Percentiles rank a stretch among this genome's conserved stretches.
Conservation (phyloP, 768 basidiomycete species). For the Kwoniella botswanensis region DNA sequence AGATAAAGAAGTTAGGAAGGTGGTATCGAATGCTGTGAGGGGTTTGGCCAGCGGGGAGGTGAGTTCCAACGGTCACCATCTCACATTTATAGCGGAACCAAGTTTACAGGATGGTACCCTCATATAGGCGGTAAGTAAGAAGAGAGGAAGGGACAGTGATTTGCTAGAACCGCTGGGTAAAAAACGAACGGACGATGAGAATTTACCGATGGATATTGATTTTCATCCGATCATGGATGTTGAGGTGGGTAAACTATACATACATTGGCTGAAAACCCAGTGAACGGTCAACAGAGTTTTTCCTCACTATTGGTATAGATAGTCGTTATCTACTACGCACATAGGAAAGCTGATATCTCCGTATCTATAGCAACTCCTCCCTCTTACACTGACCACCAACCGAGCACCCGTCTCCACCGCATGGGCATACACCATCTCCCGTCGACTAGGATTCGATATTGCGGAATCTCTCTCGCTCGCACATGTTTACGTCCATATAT, state of each 20-base stretch:
- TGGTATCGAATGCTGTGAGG: slow-evolving; percentile 48
- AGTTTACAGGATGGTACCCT: not conserved
- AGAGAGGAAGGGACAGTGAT: slow-evolving; percentile 46
- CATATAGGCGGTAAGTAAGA: slow-evolving; percentile 32
- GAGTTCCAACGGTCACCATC: not conserved
- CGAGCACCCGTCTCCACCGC: slow-evolving; percentile 94
- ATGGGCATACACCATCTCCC: slow-evolving; percentile 86
- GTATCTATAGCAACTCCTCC: slow-evolving; percentile 59
- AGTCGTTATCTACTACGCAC: too few species aligned
- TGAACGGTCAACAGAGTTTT: too few species aligned
- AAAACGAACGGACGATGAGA: slow-evolving; percentile 12
- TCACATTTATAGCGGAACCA: not conserved
- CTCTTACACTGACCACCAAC: slow-evolving; percentile 74
- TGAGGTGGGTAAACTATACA: slow-evolving; percentile 31
- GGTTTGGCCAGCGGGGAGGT: slow-evolving; percentile 47
- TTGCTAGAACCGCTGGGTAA: slow-evolving; percentile 41
- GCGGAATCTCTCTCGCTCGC: slow-evolving; percentile 93
- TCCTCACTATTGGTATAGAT: too few species aligned
- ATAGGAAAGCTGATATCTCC: too few species aligned
- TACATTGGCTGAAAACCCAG: too few species aligned
- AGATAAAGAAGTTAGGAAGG: slow-evolving; percentile 52
- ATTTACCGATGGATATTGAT: slow-evolving; percentile 30
- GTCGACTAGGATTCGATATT: slow-evolving; percentile 80
- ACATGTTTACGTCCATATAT: slow-evolving; percentile 91
- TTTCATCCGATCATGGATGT: slow-evolving; percentile 39